Evolutionary conservation across 129 eudicot species (phyloP).

Genomic region (Deinandra increscens): DNA sequence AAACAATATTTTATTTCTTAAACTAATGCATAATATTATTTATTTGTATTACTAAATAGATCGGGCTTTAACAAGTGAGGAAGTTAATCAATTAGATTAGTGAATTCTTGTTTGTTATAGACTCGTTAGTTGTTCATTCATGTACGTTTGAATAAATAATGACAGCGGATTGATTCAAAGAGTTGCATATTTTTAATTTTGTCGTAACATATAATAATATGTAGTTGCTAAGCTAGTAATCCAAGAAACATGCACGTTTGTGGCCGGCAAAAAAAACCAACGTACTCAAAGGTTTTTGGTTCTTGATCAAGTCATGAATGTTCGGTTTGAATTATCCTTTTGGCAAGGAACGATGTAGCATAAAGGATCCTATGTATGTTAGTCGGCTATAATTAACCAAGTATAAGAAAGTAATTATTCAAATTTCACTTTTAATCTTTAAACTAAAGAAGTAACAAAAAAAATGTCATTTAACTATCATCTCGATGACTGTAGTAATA

Average conservation of each 20-base stretch:
- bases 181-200: background rate
- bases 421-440: no score
- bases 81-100: no score
- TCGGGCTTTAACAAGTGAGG: no score
- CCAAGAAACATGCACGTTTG: slow-evolving; percentile 4
- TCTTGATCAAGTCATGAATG: background rate
- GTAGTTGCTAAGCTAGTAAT: background rate
- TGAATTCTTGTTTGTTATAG: no score
- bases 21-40: no score
- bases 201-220: background rate
- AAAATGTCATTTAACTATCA: no score
- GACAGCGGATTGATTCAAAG: background rate
- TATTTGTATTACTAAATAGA: no score
- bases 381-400: no score
- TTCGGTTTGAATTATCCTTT: slow-evolving; percentile 6
- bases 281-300: background rate
- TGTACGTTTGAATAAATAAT: slow-evolving; percentile 2
- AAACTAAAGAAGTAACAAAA: no score
- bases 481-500: no score
- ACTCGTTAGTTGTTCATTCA: background rate
- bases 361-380: background rate
- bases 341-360: slow-evolving; percentile 1
- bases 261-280: background rate
- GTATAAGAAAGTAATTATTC: no score
- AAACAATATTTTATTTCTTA: no score